phyloP scores from a whole-genome alignment of 2,329 filamentous ascomycete genomes.

The Alternaria solani region DNA sequence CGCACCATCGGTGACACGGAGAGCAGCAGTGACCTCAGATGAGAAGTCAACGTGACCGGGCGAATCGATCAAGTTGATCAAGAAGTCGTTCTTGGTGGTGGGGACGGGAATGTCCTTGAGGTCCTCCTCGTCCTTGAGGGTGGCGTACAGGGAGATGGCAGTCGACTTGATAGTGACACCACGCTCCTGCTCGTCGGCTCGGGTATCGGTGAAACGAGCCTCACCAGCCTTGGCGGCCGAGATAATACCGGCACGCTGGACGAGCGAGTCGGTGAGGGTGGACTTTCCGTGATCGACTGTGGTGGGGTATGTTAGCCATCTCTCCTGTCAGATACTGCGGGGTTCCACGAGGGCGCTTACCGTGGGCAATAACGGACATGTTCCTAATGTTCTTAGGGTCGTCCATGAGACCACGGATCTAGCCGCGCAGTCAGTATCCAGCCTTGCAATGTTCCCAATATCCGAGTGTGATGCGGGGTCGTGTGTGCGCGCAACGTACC shows the following conservation, averaged over 20 bases:
- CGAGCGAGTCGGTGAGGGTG: slow-evolving; percentile 97
- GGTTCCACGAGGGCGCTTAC: slow-evolving; percentile 53
- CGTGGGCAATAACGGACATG: slow-evolving; percentile 99
- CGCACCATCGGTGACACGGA: slow-evolving; percentile 99
- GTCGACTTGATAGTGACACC: slow-evolving; percentile 99
- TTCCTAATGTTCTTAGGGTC: slow-evolving; percentile 81
- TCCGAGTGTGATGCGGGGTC: slow-evolving; percentile 27
- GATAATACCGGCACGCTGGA: slow-evolving; percentile 99
- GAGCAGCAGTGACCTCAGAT: slow-evolving; percentile 97
- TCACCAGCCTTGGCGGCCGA: slow-evolving; percentile 97
- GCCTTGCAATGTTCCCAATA: slow-evolving; percentile 16
- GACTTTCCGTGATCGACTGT: slow-evolving; percentile 99
- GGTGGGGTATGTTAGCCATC: slow-evolving; percentile 35
- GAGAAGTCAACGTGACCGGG: slow-evolving; percentile 99
- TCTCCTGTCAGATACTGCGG: slow-evolving; percentile 20
- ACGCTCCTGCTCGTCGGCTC: slow-evolving; percentile 98
- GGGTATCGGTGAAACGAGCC: slow-evolving; percentile 94
- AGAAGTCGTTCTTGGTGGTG: slow-evolving; percentile 92
- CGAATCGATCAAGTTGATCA: slow-evolving; percentile 99
- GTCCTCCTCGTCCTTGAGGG: slow-evolving; percentile 81
- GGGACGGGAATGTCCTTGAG: slow-evolving; percentile 93
- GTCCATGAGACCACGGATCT: slow-evolving; percentile 82
- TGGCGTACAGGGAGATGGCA: slow-evolving; percentile 96
- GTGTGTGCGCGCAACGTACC: slow-evolving; percentile 58
- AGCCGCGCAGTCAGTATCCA: slow-evolving; percentile 39